Base-by-base conservation (phyloP, 1,284 basidiomycete species). In the Trametes sp. region DNA sequence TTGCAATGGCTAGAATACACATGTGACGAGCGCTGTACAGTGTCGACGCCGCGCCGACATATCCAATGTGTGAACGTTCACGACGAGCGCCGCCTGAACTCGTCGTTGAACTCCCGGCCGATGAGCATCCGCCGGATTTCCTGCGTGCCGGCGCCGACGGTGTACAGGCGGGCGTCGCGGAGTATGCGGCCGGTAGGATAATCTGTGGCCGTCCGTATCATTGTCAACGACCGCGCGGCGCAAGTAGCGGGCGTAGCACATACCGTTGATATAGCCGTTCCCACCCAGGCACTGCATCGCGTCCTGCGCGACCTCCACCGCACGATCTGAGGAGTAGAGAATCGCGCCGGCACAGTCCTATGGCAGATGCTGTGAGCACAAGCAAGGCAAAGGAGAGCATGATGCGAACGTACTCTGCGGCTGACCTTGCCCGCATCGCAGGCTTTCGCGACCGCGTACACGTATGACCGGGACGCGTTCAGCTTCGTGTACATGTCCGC, bases 401-500 rank as follows among this genome's bases (percentile, higher is more conserved):
- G 38, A 7, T 57, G 52, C 45, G 44, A 52, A 81, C 87, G 69
- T 73, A 95, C 94, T 72, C 89, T 81, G 66, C 95, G 84, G 72
- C 93, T 95, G 62, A 96, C 81, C 66, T 90, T 86, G 2, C 93
- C 94, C 29, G 80, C 80, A 76, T 97, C 95, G 73, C 94, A 96
- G 21, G 94, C 95, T 69, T 89, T 82, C 6, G 93, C 95, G 24
- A 98, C 96, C 26, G 94, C 92, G 76, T 98, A 98, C 49, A 97
- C 94, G 75, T 98, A 98, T 31, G 94, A 85, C 58, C 96, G 83
- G 60, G 93, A 92, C 5, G 96, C 93, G 69, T 89, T 93, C 54
- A 98, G 81, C 75, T 93, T 95, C 21, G 96, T 98, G 75, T 98
- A 98, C 96, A 98, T 98, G 76, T 98, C 96, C 72, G 90, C 91